phyloP scores from a whole-genome alignment of 805 yeast species.

The Starmerella sirachaensis region DNA sequence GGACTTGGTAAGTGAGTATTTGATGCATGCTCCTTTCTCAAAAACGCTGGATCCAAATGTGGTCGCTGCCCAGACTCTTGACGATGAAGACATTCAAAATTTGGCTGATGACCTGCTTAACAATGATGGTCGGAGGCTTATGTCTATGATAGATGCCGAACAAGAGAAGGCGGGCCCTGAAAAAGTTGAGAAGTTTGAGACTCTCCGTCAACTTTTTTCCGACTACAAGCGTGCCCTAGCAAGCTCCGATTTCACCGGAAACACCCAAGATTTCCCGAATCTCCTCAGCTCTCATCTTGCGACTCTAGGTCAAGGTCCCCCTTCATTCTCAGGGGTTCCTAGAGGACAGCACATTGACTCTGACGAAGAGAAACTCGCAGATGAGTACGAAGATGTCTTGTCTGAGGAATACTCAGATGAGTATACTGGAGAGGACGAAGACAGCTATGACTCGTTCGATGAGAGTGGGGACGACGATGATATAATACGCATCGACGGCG shows the following conservation, averaged over 20 bases:
- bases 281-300: too few species aligned
- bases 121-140: slow-evolving; percentile 65
- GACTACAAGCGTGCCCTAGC: slow-evolving; percentile 4
- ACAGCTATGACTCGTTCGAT: slow-evolving; percentile 18
- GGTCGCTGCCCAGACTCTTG: too few species aligned
- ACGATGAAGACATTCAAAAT: too few species aligned
- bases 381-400: slow-evolving; percentile 17
- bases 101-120: slow-evolving; percentile 71
- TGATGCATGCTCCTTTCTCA: too few species aligned
- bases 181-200: slow-evolving; percentile 1
- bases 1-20: too few species aligned
- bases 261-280: too few species aligned
- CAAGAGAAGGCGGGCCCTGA: slow-evolving; percentile 3
- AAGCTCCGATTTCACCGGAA: background rate
- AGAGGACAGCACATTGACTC: slow-evolving; percentile 10
- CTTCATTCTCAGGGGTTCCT: background rate
- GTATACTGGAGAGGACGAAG: slow-evolving; percentile 3
- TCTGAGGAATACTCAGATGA: slow-evolving; percentile 10
- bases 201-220: slow-evolving; percentile 3
- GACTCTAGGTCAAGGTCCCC: background rate
- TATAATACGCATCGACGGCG: slow-evolving; percentile 27
- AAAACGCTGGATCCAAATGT: too few species aligned
- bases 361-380: slow-evolving; percentile 15
- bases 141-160: slow-evolving; percentile 61
- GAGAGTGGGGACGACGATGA: slow-evolving; percentile 26